These are phyloP conservation scores for Rhodosporidiobolus sp. DNA, from an alignment of 768 basidiomycete species.

Conservation along the genomic window DNA sequence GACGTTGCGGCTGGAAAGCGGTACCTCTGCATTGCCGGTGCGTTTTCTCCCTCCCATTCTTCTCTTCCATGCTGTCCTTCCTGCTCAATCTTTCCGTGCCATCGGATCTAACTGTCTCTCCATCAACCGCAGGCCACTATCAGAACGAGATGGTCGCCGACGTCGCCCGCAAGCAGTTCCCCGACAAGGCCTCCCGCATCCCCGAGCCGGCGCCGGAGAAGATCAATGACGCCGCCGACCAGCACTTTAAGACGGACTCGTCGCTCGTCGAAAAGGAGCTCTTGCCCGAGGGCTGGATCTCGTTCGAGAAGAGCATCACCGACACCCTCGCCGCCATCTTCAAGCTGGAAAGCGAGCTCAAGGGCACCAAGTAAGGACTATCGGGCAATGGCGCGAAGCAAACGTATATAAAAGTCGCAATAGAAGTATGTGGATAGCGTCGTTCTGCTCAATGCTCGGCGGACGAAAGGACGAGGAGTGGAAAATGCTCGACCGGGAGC, in stretches of 20 bases:
- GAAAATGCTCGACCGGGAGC: no score
- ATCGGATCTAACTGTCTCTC: no score
- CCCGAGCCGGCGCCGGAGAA: conserved; percentile 8
- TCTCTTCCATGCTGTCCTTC: background rate
- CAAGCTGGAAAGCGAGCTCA: conserved; percentile 28
- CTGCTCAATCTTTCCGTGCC: no score
- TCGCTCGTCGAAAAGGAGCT: conserved; percentile 30
- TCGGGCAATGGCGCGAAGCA: no score
- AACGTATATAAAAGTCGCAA: no score
- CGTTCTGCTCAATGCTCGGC: no score
- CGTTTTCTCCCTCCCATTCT: background rate
- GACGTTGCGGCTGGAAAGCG: conserved; percentile 33
- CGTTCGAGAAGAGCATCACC: conserved; percentile 21
- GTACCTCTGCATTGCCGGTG: conserved; percentile 31
- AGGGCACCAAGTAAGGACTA: background rate
- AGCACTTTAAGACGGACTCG: conserved; percentile 33
- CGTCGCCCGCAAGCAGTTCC: conserved; percentile 26
- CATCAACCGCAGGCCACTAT: conserved; percentile 21
- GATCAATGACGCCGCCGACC: background rate
- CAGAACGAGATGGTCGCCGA: conserved; percentile 19
- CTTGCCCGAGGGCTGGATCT: conserved; percentile 20
- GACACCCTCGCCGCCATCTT: conserved; percentile 30
- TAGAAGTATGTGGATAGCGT: no score
- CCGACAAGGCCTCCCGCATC: conserved; percentile 25
- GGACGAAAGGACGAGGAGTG: no score